Base-by-base conservation (phyloP, 2,329 filamentous ascomycete species). In the Colletotrichum sp. region DNA sequence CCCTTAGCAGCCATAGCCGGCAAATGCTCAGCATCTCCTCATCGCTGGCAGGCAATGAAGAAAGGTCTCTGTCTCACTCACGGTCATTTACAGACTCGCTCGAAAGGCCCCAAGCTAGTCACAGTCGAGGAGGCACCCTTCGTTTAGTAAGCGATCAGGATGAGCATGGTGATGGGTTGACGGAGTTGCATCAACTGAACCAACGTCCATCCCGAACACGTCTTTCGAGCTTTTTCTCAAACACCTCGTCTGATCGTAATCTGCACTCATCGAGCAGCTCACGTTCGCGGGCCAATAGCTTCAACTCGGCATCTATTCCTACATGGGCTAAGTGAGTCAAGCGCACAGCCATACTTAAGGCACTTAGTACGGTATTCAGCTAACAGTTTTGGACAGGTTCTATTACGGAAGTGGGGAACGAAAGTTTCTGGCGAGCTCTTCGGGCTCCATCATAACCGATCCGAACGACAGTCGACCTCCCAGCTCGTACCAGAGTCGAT, bases 381-480 rank as follows among this genome's bases (percentile, higher is more conserved):
- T 71, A 36, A 64, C 79, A 81, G 18, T 71, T 13, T 44, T 59
- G 83, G 85, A 84, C 55, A 92, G 89, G 79, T 85, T 95, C 18
- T 96, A 95, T 84, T 96, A 96, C 82, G 91, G 92, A 44, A 92
- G 91, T 69, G 92, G 93, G 67, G 92, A 91, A 82, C 89, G 87
- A 77, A 89, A 85, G 63, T 91, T 85, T 72, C 83, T 94, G 64
- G 86, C 87, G 44, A 82, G 85, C 10, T 86, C 87, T 1, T 88
- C 88, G 9, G 85, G 88, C 78, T 83, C 88, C 36, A 84, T 89
- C 79, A 80, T 84, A 71, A 90, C 89, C 2, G 86, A 89, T 32
- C 85, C 82, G 57, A 85, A 84, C 78, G 86, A 90, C 80, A 87
- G 89, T 82, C 86, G 89, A 71, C 85, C 85, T 26, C 82, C 82